phyloP scores from a whole-genome alignment of 805 yeast genomes.

The Wickerhamomyces queroliae region DNA sequence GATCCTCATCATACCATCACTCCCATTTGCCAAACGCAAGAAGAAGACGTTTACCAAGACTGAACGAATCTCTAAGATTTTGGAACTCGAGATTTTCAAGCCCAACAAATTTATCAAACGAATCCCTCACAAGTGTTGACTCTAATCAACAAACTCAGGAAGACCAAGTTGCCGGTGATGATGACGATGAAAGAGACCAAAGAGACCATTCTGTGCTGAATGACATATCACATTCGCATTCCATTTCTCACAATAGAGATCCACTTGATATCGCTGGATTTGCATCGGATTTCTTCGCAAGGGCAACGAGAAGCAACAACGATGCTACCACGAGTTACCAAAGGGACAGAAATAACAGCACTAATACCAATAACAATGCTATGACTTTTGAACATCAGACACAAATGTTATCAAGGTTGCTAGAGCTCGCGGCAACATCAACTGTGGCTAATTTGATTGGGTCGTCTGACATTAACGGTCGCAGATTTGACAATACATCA shows the following conservation, averaged over 20 bases:
- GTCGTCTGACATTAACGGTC: slow-evolving; percentile 18
- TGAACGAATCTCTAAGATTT: slow-evolving; percentile 9
- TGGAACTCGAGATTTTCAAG: slow-evolving; percentile 7
- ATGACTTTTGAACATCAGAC: slow-evolving; percentile 27
- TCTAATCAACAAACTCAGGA: background rate
- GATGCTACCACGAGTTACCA: no score
- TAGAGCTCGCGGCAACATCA: slow-evolving; percentile 40
- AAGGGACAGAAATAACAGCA: background rate
- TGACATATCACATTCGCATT: background rate
- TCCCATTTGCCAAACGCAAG: slow-evolving; percentile 13
- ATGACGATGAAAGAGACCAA: background rate
- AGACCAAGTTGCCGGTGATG: background rate
- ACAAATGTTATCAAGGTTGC: slow-evolving; percentile 34
- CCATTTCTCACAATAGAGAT: background rate
- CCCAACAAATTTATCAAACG: background rate
- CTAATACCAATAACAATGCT: background rate
- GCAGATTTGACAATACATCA: slow-evolving; percentile 24
- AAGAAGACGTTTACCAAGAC: slow-evolving; percentile 16
- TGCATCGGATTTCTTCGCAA: background rate
- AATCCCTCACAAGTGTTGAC: background rate
- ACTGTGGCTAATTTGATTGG: slow-evolving; percentile 36
- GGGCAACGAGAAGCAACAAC: no score
- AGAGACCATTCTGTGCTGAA: no score
- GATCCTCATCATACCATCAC: slow-evolving; percentile 17
- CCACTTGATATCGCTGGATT: background rate